A percentile compares a stretch with the other conserved stretches of the same genome.
Evolutionary conservation across 139 green algal species (phyloP).

Genomic region (Chlorella ohadii): DNA sequence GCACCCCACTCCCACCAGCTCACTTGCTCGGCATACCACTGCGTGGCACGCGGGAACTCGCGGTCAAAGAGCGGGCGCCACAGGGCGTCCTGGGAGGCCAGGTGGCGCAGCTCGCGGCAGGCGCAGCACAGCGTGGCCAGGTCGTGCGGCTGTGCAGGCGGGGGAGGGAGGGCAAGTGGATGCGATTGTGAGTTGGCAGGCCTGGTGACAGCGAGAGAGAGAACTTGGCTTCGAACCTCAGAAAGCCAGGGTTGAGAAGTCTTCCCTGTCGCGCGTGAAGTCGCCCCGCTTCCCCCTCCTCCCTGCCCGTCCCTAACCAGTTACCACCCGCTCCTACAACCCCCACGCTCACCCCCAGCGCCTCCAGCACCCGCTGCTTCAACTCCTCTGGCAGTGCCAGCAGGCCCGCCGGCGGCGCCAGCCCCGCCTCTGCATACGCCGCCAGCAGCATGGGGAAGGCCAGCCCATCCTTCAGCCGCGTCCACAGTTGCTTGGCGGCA

Average conservation of each 20-base stretch:
- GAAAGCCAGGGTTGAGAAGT: no score
- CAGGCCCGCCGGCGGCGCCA: slow-evolving; percentile 39
- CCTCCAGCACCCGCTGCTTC: slow-evolving; percentile 33
- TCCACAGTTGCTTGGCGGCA: slow-evolving; percentile 19
- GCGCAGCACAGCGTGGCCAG: slow-evolving; percentile 39
- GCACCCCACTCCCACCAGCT: neutral
- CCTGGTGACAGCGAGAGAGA: no score
- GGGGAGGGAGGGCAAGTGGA: neutral
- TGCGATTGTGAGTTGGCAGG: no score
- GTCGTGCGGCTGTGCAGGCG: slow-evolving; percentile 42
- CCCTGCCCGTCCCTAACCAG: no score
- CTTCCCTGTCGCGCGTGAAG: no score
- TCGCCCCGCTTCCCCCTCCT: no score
- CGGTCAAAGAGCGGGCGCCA: slow-evolving; percentile 55
- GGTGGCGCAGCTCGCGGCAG: slow-evolving; percentile 56
- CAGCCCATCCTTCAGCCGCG: slow-evolving; percentile 44
- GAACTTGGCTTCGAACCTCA: no score
- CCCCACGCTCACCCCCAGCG: slow-evolving; percentile 34
- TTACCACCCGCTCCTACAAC: no score
- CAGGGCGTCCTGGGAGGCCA: slow-evolving; percentile 38
- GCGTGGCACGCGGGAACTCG: slow-evolving; percentile 42
- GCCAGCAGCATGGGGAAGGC: slow-evolving; percentile 37
- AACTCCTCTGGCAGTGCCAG: slow-evolving; percentile 51
- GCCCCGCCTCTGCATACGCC: slow-evolving; percentile 43
- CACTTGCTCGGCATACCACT: slow-evolving; percentile 11